Conservation (phyloP, 2,329 filamentous ascomycete genomes). For the Diplodia intermedia region DNA sequence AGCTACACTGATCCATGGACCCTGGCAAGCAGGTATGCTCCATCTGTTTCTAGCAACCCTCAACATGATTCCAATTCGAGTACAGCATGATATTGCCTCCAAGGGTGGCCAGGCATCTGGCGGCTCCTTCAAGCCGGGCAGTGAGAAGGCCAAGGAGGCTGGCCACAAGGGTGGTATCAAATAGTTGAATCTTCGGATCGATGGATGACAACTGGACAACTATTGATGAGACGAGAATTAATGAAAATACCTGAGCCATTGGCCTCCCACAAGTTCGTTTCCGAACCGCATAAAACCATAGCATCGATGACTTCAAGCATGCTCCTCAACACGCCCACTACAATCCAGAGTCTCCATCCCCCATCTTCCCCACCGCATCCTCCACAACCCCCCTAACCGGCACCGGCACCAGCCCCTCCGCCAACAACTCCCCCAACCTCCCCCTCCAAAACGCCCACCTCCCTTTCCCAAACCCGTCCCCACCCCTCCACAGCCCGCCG, state of each 20-base stretch:
- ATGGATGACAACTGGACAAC: too few species aligned
- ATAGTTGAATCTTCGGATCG: neutral
- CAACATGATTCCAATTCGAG: neutral
- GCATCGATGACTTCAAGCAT: too few species aligned
- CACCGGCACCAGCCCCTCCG: neutral
- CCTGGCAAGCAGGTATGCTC: constrained; percentile 43
- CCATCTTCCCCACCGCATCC: neutral
- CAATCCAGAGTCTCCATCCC: too few species aligned
- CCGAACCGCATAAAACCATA: too few species aligned
- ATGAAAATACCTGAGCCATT: too few species aligned
- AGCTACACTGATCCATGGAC: constrained; percentile 38
- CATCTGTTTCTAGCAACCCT: neutral
- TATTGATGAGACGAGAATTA: too few species aligned
- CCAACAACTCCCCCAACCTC: neutral
- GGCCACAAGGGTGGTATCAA: constrained; percentile 59
- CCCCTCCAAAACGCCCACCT: neutral
- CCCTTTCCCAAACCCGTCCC: neutral
- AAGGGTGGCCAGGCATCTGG: constrained; percentile 61
- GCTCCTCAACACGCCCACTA: too few species aligned
- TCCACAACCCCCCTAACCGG: neutral
- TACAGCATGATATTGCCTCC: constrained; percentile 62
- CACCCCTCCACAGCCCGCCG: too few species aligned
- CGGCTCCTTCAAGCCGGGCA: constrained; percentile 63
- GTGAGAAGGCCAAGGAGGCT: constrained; percentile 60
- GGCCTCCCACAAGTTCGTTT: too few species aligned